Evolutionary conservation across 1,284 basidiomycete genomes (phyloP).

Genomic region (Leccinum pachyderme): DNA sequence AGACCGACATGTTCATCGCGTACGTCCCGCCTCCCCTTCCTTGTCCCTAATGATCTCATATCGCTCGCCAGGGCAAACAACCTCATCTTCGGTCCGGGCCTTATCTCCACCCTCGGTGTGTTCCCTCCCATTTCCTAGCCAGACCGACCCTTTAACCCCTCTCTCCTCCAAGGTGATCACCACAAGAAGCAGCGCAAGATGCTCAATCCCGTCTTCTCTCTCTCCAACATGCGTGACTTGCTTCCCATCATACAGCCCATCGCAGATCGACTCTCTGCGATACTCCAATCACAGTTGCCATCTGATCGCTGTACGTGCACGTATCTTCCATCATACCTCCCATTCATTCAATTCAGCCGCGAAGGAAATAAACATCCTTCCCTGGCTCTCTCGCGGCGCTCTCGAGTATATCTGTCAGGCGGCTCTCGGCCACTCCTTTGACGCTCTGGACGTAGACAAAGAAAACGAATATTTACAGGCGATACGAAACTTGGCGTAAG

Average conservation of each 20-base stretch:
- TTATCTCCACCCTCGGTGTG: slow-evolving; percentile 37
- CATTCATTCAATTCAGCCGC: slow-evolving; percentile 12
- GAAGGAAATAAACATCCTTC: slow-evolving; percentile 44
- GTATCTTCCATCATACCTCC: not conserved
- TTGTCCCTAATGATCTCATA: slow-evolving; percentile 25
- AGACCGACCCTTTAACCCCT: not conserved
- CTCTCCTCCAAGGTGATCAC: slow-evolving; percentile 39
- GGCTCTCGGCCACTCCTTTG: slow-evolving; percentile 51
- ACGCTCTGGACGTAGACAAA: slow-evolving; percentile 43
- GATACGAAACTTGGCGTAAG: slow-evolving; percentile 49
- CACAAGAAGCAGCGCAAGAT: slow-evolving; percentile 51
- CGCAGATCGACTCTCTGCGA: slow-evolving; percentile 33
- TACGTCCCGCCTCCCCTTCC: slow-evolving; percentile 24
- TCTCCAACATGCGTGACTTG: slow-evolving; percentile 44
- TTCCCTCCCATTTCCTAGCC: slow-evolving; percentile 24
- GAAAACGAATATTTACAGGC: slow-evolving; percentile 49
- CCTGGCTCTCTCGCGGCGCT: slow-evolving; percentile 50
- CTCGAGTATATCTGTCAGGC: slow-evolving; percentile 51
- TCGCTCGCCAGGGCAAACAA: slow-evolving; percentile 33
- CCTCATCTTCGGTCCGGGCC: slow-evolving; percentile 29
- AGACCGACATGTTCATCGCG: slow-evolving; percentile 50
- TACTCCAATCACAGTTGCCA: slow-evolving; percentile 17
- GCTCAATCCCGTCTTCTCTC: slow-evolving; percentile 48
- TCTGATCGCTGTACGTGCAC: slow-evolving; percentile 25
- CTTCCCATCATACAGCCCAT: slow-evolving; percentile 48